Evolutionary conservation across 176 grass and related monocot genomes (phyloP).

Genomic region (Carex parvula): DNA sequence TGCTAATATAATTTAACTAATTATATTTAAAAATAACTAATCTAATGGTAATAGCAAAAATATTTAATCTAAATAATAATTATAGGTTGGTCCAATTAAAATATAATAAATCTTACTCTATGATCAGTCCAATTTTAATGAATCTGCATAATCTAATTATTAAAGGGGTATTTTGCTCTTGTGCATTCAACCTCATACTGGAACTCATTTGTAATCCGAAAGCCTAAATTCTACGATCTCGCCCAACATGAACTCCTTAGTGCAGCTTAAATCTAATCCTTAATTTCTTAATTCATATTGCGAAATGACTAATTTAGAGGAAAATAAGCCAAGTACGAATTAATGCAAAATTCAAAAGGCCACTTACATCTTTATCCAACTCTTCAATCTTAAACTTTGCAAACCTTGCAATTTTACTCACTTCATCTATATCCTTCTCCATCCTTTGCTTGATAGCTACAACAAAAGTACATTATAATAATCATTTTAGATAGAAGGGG

Average conservation of each 20-base stretch:
- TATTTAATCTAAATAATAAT: too few relatives aligned
- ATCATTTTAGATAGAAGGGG: not conserved
- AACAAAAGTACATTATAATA: constrained; percentile 6
- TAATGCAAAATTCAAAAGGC: not conserved
- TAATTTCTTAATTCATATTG: not conserved
- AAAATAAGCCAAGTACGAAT: not conserved
- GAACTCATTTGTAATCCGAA: not conserved
- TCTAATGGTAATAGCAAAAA: not conserved
- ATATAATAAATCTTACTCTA: too few relatives aligned
- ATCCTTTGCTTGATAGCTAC: constrained; percentile 86
- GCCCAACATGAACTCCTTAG: not conserved
- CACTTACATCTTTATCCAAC: constrained; percentile 80
- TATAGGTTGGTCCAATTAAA: too few relatives aligned
- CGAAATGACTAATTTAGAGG: not conserved
- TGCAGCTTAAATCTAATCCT: not conserved
- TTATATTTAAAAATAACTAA: not conserved
- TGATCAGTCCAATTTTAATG: too few relatives aligned
- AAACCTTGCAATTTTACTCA: constrained; percentile 69
- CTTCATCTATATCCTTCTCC: constrained; percentile 98
- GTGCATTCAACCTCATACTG: not conserved
- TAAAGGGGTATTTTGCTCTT: not conserved
- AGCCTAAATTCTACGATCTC: not conserved
- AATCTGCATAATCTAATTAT: not conserved
- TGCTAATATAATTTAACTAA: not conserved
- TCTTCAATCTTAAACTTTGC: constrained; percentile 87